These are phyloP conservation scores for Gilbertella persicaria DNA, from an alignment of 371 early-diverging fungal genomes.

Conservation along the genomic window DNA sequence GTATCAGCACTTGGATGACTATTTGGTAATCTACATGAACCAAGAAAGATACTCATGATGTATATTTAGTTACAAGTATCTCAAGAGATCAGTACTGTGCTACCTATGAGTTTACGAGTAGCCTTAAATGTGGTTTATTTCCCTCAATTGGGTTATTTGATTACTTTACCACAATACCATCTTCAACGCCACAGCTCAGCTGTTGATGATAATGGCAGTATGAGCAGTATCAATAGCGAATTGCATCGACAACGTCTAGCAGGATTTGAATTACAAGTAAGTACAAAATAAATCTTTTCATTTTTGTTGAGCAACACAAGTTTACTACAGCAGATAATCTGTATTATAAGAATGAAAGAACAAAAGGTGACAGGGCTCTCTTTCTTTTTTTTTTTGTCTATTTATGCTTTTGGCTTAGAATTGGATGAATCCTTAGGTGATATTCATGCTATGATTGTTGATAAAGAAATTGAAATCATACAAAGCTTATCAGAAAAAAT, in stretches of 20 bases:
- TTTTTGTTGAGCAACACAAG: constrained; percentile 27
- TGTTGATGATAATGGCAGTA: constrained; percentile 39
- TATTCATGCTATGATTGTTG: constrained; percentile 72
- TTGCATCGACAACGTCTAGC: background rate
- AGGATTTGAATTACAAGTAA: constrained; percentile 31
- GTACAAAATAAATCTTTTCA: background rate
- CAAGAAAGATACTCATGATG: background rate
- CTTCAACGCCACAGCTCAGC: constrained; percentile 37
- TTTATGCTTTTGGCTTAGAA: constrained; percentile 32
- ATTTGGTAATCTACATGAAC: constrained; percentile 36
- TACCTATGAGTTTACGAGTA: constrained; percentile 53
- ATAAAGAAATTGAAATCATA: constrained; percentile 75
- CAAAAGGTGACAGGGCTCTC: too few species aligned
- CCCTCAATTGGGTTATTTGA: constrained; percentile 80
- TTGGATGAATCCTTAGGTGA: constrained; percentile 77
- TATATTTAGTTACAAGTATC: constrained; percentile 60
- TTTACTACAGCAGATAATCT: constrained; percentile 69
- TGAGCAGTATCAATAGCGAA: constrained; percentile 7
- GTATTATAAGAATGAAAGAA: constrained; percentile 73
- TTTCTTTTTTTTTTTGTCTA: background rate
- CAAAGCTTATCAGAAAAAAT: constrained; percentile 63
- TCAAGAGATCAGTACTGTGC: constrained; percentile 48
- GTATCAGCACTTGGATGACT: constrained; percentile 58
- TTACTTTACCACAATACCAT: constrained; percentile 60
- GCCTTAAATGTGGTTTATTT: constrained; percentile 79